Percentiles rank a stretch among this genome's conserved stretches.
Evolutionary conservation across 352 stramenopile species (phyloP).

Genomic region (Globisporangium radiosum): DNA sequence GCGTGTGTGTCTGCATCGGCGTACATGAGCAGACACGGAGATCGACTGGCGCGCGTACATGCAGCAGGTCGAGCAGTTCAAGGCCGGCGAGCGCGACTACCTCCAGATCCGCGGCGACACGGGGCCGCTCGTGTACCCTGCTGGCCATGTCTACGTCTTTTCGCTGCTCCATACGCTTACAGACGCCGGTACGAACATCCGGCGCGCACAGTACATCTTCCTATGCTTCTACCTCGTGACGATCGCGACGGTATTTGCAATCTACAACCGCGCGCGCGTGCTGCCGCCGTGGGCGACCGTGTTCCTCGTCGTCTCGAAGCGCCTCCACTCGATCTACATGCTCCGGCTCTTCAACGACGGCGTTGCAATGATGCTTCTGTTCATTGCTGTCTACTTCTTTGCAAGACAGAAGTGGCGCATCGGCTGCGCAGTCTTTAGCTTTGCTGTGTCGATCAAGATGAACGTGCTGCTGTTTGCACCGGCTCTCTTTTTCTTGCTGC

Average conservation of each 20-base stretch:
- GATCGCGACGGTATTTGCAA: conserved; percentile 81
- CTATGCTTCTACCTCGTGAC: conserved; percentile 92
- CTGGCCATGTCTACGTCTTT: conserved; percentile 97
- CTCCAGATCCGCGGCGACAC: conserved; percentile 93
- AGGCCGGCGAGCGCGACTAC: conserved; percentile 95
- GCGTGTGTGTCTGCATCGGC: too few species aligned
- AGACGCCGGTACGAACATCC: conserved; percentile 73
- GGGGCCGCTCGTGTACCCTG: conserved; percentile 97
- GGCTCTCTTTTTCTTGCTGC: conserved; percentile 92
- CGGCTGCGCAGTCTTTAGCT: conserved; percentile 92
- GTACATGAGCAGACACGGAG: conserved; percentile 86
- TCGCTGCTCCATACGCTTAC: conserved; percentile 91
- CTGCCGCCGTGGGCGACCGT: conserved; percentile 85
- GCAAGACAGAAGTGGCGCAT: conserved; percentile 75
- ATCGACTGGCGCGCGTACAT: conserved; percentile 99
- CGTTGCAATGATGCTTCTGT: conserved; percentile 94
- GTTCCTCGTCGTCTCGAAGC: conserved; percentile 91
- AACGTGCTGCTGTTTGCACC: conserved; percentile 98
- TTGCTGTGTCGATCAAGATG: conserved; percentile 99
- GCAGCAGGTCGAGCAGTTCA: conserved; percentile 93
- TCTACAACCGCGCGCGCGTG: conserved; percentile 80
- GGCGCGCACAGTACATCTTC: conserved; percentile 93
- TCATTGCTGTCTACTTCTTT: conserved; percentile 89
- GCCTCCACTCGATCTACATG: conserved; percentile 98
- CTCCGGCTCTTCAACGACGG: conserved; percentile 99